These are phyloP conservation scores for Lithocarpus polystachyus DNA, from an alignment of 306 rosid genomes.

Conservation along the genomic window DNA sequence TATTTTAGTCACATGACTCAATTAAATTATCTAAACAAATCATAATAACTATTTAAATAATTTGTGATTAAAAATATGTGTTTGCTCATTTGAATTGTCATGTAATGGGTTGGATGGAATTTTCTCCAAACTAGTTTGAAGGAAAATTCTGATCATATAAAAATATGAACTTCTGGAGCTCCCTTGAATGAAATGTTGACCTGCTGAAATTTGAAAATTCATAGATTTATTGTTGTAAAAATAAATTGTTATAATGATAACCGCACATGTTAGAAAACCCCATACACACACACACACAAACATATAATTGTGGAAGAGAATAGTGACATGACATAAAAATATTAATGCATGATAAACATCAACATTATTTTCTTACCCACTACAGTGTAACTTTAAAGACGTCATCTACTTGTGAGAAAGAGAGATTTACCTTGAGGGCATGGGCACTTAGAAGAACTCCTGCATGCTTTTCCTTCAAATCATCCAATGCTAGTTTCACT, in stretches of 20 bases:
- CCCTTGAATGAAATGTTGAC: not conserved
- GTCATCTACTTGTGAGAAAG: not conserved
- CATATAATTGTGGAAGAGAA: not conserved
- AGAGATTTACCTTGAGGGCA: conserved; percentile 59
- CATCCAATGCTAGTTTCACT: conserved; percentile 68
- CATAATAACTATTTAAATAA: too few relatives aligned
- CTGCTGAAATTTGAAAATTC: not conserved
- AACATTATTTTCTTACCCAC: not conserved
- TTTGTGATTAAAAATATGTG: too few relatives aligned
- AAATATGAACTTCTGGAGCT: not conserved
- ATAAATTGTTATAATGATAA: not conserved
- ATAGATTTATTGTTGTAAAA: not conserved
- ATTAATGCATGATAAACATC: not conserved
- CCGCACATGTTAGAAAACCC: too few relatives aligned
- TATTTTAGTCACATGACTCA: too few relatives aligned
- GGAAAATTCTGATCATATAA: too few relatives aligned
- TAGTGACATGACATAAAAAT: not conserved
- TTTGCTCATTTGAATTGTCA: too few relatives aligned
- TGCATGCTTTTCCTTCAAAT: conserved; percentile 68
- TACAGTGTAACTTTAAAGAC: not conserved
- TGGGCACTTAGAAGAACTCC: conserved; percentile 80
- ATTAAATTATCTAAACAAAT: too few relatives aligned
- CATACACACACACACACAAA: not conserved
- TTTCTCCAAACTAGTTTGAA: too few relatives aligned
- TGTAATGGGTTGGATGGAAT: too few relatives aligned